Percentiles rank a stretch among this genome's conserved stretches.
Conservation (phyloP, 805 yeast genomes). For the Kuraishia piskuri region DNA sequence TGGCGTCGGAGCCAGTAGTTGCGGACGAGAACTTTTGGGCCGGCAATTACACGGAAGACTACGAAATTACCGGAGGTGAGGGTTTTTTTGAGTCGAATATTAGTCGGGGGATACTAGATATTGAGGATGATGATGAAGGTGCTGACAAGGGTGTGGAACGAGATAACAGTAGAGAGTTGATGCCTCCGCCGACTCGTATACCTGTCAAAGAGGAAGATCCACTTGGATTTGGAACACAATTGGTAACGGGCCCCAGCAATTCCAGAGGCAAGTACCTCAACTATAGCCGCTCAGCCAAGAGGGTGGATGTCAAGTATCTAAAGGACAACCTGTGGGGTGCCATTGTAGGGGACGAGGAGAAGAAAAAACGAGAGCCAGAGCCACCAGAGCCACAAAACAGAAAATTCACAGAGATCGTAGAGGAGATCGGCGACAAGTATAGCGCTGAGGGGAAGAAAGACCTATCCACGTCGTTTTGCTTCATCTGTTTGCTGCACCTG, state of each 20-base stretch:
- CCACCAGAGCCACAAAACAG: slow-evolving; percentile 6
- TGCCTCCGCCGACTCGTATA: not conserved
- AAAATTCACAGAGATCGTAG: slow-evolving; percentile 15
- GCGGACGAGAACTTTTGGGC: slow-evolving; percentile 74
- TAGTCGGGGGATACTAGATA: slow-evolving; percentile 26
- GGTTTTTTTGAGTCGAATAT: slow-evolving; percentile 19
- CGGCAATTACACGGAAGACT: slow-evolving; percentile 38
- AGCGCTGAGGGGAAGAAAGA: slow-evolving; percentile 50
- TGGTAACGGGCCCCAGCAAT: slow-evolving; percentile 13
- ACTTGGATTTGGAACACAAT: slow-evolving; percentile 11
- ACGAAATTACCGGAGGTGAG: slow-evolving; percentile 9
- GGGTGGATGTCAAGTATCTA: slow-evolving; percentile 64
- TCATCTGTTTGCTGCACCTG: slow-evolving; percentile 73
- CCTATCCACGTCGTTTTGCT: slow-evolving; percentile 76
- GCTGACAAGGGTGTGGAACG: slow-evolving; percentile 14
- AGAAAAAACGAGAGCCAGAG: slow-evolving; percentile 1
- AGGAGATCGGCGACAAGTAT: slow-evolving; percentile 33
- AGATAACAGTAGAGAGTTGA: slow-evolving; percentile 7
- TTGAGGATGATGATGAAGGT: slow-evolving; percentile 35
- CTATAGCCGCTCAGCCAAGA: slow-evolving; percentile 67
- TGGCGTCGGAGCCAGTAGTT: slow-evolving; percentile 9
- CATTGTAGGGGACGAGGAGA: slow-evolving; percentile 15
- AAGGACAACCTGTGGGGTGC: slow-evolving; percentile 73
- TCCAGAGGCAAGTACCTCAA: slow-evolving; percentile 36
- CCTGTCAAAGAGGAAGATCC: slow-evolving; percentile 1